Base-by-base conservation (phyloP, 306 rosid genomes). In the Fragaria iinumae region DNA sequence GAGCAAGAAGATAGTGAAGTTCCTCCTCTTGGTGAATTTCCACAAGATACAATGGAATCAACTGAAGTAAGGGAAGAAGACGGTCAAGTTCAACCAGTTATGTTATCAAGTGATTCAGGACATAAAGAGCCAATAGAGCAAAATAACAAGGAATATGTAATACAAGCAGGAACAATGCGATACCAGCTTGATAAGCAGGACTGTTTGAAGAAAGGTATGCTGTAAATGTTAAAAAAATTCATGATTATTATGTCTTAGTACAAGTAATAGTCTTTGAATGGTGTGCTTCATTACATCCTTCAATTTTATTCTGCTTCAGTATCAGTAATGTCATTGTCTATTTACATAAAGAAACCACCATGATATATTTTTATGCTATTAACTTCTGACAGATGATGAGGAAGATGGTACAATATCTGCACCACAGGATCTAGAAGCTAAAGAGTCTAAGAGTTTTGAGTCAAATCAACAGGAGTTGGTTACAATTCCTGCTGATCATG, bases 181-280 rank as follows among this genome's bases (percentile, higher is more conserved):
- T 50, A 81, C 76, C 80, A 53, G 50, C 80, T 87, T 76, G 81
- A 81, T 43, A 68, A 71, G 9, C 84, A 82, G 65, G 23, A 78
- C 81, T 83, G 87, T 75, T 75, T 71, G 52, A 79, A 82, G 71
- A 86, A 86, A 82, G 96, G 96, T 91, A 74, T 41, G 53, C 16
- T 70, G 0, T 3, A 60, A 21, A 2, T 47, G 25, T 69, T 20
- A 17, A 39, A 56, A 17, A 4, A 11, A n/a, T 13, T 38, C 23
- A 23, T 73, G 11, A 64, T 25, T 10, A 20, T 14, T 7, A 18
- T 52, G 48, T 50, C 21, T 25, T 16, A 25, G 25, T 71, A 27
- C 44, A 41, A 41, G 57, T 11, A 29, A 25, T 23, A 47, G 7
- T 29, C 8, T 72, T 34, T 11, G 13, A 52, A 49, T 34, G 25